Conservation (phyloP, 2,329 filamentous ascomycete genomes). For the Talaromyces amestolkiae region DNA sequence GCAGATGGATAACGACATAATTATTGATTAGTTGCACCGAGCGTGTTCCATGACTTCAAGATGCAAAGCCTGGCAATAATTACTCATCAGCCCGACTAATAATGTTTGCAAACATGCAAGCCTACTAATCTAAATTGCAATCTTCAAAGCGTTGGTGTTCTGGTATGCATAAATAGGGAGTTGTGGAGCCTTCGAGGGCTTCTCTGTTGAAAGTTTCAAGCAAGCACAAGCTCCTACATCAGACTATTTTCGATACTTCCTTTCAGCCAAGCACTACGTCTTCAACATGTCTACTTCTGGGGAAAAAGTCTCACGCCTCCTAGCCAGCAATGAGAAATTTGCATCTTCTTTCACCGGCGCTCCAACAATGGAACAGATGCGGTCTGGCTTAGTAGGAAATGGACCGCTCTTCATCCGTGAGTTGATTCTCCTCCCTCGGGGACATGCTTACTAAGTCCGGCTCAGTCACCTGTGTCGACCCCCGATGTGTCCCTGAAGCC, state of each 20-base stretch:
- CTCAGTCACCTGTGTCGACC: conserved; percentile 11
- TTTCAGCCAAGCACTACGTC: neutral
- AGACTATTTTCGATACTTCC: neutral
- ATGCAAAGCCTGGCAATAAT: neutral
- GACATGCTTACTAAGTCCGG: neutral
- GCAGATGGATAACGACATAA: neutral
- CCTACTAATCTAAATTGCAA: neutral
- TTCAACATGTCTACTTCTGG: neutral
- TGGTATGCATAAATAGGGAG: neutral
- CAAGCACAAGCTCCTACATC: neutral
- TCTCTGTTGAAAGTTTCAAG: neutral
- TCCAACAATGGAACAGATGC: neutral
- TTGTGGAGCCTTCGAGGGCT: neutral
- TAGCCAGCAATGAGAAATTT: conserved; percentile 5
- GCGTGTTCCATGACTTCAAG: neutral
- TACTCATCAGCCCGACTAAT: neutral
- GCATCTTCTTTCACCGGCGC: conserved; percentile 3
- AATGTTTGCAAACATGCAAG: neutral
- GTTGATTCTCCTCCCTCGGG: neutral
- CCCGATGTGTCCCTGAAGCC: conserved; percentile 8
- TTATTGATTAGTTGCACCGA: neutral
- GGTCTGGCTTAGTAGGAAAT: neutral
- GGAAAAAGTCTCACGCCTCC: neutral
- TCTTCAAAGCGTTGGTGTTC: neutral
- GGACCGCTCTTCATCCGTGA: neutral